A percentile compares a stretch with the other conserved stretches of the same genome.
Conservation (phyloP, 2,329 filamentous ascomycete species). For the Keithomyces neogunnii region DNA sequence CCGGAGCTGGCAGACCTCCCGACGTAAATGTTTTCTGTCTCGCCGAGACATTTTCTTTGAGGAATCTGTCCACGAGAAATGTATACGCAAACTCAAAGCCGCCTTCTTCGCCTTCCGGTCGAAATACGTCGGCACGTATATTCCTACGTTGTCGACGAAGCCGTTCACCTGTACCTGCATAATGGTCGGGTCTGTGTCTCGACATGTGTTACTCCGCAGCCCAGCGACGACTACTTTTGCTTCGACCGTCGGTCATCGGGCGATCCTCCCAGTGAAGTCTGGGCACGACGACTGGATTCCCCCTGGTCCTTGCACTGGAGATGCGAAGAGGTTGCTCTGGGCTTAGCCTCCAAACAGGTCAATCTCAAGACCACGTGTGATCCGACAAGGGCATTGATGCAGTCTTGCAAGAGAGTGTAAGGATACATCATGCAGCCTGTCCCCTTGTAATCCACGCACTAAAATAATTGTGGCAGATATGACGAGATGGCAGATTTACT, state of each 20-base stretch:
- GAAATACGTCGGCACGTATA: constrained; percentile 5
- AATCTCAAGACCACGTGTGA: background rate
- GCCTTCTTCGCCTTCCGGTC: background rate
- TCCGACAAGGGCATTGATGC: constrained; percentile 3
- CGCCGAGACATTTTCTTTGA: constrained; percentile 1
- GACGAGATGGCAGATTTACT: constrained; percentile 3
- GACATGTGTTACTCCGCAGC: constrained; percentile 3
- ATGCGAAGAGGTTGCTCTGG: constrained; percentile 8
- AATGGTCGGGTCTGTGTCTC: constrained; percentile 1
- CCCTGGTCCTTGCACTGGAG: constrained; percentile 8
- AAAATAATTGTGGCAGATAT: background rate
- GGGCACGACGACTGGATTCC: constrained; percentile 7
- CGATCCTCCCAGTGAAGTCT: constrained; percentile 5
- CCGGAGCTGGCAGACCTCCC: background rate
- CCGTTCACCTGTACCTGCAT: constrained; percentile 2
- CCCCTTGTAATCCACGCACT: background rate
- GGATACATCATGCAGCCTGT: background rate
- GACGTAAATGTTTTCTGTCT: background rate
- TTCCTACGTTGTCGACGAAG: background rate
- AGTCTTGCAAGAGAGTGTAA: constrained; percentile 6
- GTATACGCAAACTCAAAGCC: constrained; percentile 1
- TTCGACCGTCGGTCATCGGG: constrained; percentile 8
- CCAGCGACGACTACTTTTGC: constrained; percentile 5
- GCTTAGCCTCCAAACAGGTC: background rate
- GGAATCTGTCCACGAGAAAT: background rate